These are phyloP conservation scores for Yamagishiella unicocca DNA, from an alignment of 139 green algal species.

Conservation along the genomic window DNA sequence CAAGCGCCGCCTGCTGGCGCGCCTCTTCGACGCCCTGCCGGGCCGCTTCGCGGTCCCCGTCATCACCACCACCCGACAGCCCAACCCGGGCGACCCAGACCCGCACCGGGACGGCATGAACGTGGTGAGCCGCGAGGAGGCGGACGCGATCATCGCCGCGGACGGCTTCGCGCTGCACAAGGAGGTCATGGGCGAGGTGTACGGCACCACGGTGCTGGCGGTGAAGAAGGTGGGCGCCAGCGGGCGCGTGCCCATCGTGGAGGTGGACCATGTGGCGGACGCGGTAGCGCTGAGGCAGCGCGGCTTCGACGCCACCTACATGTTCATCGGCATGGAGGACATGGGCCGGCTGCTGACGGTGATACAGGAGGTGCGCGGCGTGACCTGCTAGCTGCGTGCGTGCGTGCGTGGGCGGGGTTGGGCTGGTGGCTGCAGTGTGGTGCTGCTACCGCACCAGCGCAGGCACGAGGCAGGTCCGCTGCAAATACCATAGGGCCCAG, in stretches of 20 bases:
- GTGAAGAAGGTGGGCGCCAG: slow-evolving; percentile 63
- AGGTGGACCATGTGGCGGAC: slow-evolving; percentile 73
- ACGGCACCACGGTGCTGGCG: slow-evolving; percentile 63
- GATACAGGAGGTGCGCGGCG: slow-evolving; percentile 22
- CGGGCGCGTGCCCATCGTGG: slow-evolving; percentile 70
- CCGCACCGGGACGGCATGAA: slow-evolving; percentile 50
- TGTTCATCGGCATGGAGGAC: slow-evolving; percentile 59
- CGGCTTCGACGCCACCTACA: slow-evolving; percentile 66
- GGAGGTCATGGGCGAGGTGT: slow-evolving; percentile 69
- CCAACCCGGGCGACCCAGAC: slow-evolving; percentile 6
- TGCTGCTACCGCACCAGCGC: no score
- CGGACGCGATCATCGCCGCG: slow-evolving; percentile 38
- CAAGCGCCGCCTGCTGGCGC: slow-evolving; percentile 69
- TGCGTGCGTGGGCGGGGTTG: no score
- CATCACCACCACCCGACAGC: slow-evolving; percentile 58
- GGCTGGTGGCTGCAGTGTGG: no score
- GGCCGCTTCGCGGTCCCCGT: slow-evolving; percentile 60
- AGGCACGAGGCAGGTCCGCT: no score
- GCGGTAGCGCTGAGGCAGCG: slow-evolving; percentile 50
- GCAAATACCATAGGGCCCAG: no score
- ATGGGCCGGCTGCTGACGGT: slow-evolving; percentile 41
- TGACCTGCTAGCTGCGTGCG: no score
- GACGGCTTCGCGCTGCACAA: slow-evolving; percentile 48
- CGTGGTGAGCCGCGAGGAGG: slow-evolving; percentile 55
- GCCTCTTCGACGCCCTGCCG: slow-evolving; percentile 63